These are phyloP conservation scores for barley (Hordeum vulgare) DNA, from an alignment of 176 grass and related monocot species.

Conservation along the genomic window MorexV3_pseudomolecules_assembly NC_058521.1:338802372-338802871, in stretches of 20 bases:
- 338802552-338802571: slow-evolving; percentile 86
- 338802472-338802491: too few relatives aligned
- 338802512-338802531: too few relatives aligned
- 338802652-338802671: slow-evolving; percentile 9
- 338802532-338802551: too few relatives aligned
- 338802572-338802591: slow-evolving; percentile 56
- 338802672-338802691: neutral
- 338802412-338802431: too few relatives aligned
- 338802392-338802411: too few relatives aligned
- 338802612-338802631: slow-evolving; percentile 39
- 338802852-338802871: slow-evolving; percentile 67
- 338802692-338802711: neutral
- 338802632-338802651: slow-evolving; percentile 16
- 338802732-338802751: slow-evolving; percentile 35
- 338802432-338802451: too few relatives aligned
- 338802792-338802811: slow-evolving; percentile 42
- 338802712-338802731: neutral
- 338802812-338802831: slow-evolving; percentile 46
- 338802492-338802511: too few relatives aligned
- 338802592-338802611: slow-evolving; percentile 52
- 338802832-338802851: slow-evolving; percentile 45
- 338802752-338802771: slow-evolving; percentile 36
- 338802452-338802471: too few relatives aligned
- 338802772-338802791: slow-evolving; percentile 43
- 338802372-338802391: too few relatives aligned